Evolutionary conservation across 805 yeast species (phyloP), one percentile per base, ranked within the genome.

Genomic region (Teunomyces cretensis): DNA sequence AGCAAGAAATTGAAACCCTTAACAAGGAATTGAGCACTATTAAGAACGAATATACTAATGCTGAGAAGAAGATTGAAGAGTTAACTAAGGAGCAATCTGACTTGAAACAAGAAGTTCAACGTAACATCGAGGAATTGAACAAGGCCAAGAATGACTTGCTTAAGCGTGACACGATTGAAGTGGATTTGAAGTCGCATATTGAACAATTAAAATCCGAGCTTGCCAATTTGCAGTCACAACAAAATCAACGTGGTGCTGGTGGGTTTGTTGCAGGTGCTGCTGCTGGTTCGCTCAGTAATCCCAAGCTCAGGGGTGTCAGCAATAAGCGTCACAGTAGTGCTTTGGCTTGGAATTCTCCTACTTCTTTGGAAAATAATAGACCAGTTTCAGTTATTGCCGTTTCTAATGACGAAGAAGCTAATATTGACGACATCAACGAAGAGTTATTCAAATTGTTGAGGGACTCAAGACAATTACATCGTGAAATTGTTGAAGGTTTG

Each of bases 401-500:
- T 5, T 72, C 84, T 1, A 69, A 69, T 44, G 73, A 70, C 46
- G 84, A 79, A 54, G 76, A 74, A 37, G 75, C 77, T 49, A 75
- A 74, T 48, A 65, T 83, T 48, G 85, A 84, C 49, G 86, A 83
- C 42, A 85, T 87, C 51, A 84, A 85, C 56, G 88, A 80, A 57
- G 94, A 88, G 61, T 69, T 87, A 45, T 86, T 80, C 77, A 75
- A 78, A 55, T 72, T 84, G 55, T 72, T 87, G 48, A 81, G 86
- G 57, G 87, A 87, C 55, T 81, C 94, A 2, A 79, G 80, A 47
- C 74, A 79, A 42, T 71, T 92, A 51, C 92, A 88, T 62, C 76
- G 80, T 48, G 97, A 92, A 65, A 86, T 89, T 41, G 85, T 90
- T 26, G 91, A 86, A 55, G 96, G 96, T 5, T 73, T 94, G 49